Evolutionary conservation across 306 rosid genomes (phyloP).

Genomic region (Vigna nakashimae): DNA sequence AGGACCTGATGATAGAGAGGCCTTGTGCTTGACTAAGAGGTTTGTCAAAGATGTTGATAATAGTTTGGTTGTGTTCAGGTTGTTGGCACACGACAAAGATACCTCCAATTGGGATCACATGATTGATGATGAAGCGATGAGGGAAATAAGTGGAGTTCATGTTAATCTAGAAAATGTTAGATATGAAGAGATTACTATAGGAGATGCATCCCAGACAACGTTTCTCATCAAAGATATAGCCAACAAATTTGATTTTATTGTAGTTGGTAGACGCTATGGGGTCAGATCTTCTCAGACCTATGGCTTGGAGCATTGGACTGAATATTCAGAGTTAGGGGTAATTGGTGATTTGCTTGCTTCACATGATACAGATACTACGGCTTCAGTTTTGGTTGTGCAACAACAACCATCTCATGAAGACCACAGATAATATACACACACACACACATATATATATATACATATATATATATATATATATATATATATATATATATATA

Average conservation of each 20-base stretch:
- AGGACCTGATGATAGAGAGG: slow-evolving; percentile 66
- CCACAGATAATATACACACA: too few species aligned
- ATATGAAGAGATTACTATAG: slow-evolving; percentile 36
- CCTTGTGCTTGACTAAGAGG: slow-evolving; percentile 52
- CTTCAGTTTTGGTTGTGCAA: slow-evolving; percentile 64
- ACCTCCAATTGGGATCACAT: slow-evolving; percentile 39
- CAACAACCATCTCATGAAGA: slow-evolving; percentile 43
- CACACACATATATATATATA: too few species aligned
- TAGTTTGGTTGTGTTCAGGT: slow-evolving; percentile 39
- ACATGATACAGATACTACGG: slow-evolving; percentile 39
- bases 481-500: too few species aligned
- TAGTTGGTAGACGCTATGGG: slow-evolving; percentile 62
- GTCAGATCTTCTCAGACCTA: slow-evolving; percentile 44
- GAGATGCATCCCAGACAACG: slow-evolving; percentile 51
- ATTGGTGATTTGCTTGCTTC: slow-evolving; percentile 75
- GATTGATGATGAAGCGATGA: slow-evolving; percentile 49
- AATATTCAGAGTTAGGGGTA: slow-evolving; percentile 61
- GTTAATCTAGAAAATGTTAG: slow-evolving; percentile 21
- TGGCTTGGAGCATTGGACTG: slow-evolving; percentile 66
- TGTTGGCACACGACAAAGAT: slow-evolving; percentile 2
- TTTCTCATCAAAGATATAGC: slow-evolving; percentile 34
- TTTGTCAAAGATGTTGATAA: slow-evolving; percentile 31
- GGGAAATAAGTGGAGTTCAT: slow-evolving; percentile 33
- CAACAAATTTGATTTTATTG: slow-evolving; percentile 46
- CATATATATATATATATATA: too few species aligned